These are phyloP conservation scores for Pestalotiopsis sp. DNA, from an alignment of 2,329 filamentous ascomycete genomes.

Conservation along the genomic window DNA sequence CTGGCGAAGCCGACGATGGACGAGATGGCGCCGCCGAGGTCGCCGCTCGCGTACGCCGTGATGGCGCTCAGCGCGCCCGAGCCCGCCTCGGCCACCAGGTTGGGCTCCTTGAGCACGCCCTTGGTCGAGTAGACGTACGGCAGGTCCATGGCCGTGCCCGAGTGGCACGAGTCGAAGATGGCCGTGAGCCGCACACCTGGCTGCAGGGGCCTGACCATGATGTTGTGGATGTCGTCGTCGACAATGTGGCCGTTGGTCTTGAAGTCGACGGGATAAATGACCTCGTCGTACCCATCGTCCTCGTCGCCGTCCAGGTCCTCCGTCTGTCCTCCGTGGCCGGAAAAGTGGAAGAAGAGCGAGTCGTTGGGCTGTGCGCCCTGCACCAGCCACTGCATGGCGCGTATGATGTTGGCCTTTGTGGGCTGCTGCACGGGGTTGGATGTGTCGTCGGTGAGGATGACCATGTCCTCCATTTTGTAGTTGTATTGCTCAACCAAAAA, in stretches of 20 bases:
- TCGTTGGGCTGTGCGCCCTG: constrained; percentile 73
- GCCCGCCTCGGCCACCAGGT: constrained; percentile 69
- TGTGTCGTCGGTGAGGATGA: constrained; percentile 74
- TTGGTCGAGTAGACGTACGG: constrained; percentile 73
- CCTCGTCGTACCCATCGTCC: constrained; percentile 80
- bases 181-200: constrained; percentile 62
- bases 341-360: constrained; percentile 67
- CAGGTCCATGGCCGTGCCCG: constrained; percentile 66
- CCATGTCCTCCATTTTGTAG: constrained; percentile 80
- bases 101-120: constrained; percentile 69
- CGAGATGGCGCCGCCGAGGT: constrained; percentile 80
- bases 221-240: constrained; percentile 80
- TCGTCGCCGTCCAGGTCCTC: constrained; percentile 80
- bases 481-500: constrained; percentile 70
- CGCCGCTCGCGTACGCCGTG: constrained; percentile 66
- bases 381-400: constrained; percentile 69
- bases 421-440: background rate
- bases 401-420: constrained; percentile 11
- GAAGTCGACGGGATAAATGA: constrained; percentile 84
- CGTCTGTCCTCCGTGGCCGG: constrained; percentile 75
- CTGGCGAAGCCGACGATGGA: constrained; percentile 85
- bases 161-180: constrained; percentile 70
- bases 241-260: constrained; percentile 78
- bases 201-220: constrained; percentile 64
- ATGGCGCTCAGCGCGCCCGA: constrained; percentile 64